A percentile compares a stretch with the other conserved stretches of the same genome.
Conservation (phyloP, 1,284 basidiomycete species). For the Trametes hirsuta region DNA sequence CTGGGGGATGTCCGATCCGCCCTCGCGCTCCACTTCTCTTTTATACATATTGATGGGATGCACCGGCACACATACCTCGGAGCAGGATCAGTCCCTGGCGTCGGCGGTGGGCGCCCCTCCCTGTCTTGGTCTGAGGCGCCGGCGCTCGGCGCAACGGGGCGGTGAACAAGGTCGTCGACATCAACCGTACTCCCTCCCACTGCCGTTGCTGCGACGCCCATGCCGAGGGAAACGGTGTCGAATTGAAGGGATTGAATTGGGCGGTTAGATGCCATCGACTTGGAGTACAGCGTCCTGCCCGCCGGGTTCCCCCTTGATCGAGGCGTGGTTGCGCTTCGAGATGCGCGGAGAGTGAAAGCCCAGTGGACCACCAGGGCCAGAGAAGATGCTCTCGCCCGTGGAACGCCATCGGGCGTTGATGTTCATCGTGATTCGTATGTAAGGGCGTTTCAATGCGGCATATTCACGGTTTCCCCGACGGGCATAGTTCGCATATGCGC, state of each 20-base stretch:
- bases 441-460: not conserved
- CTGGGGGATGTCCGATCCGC: not conserved
- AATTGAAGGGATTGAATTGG: too few relatives aligned
- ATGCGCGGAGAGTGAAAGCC: not conserved
- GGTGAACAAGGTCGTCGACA: not conserved
- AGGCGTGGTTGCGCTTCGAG: not conserved
- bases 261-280: too few relatives aligned
- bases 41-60: conserved; percentile 8
- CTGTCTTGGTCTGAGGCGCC: not conserved
- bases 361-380: conserved; percentile 1
- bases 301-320: not conserved
- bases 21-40: not conserved
- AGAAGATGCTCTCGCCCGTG: not conserved
- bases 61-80: not conserved
- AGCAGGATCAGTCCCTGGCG: conserved; percentile 16
- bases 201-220: not conserved
- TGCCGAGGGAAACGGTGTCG: not conserved
- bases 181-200: not conserved
- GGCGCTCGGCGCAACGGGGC: conserved; percentile 8
- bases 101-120: conserved; percentile 11
- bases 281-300: too few relatives aligned
- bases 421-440: not conserved
- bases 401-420: not conserved
- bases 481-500: not conserved
- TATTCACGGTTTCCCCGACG: not conserved